Evolutionary conservation across 345 rosid genomes (phyloP).

Genomic region (Moricandia moricandioides): DNA sequence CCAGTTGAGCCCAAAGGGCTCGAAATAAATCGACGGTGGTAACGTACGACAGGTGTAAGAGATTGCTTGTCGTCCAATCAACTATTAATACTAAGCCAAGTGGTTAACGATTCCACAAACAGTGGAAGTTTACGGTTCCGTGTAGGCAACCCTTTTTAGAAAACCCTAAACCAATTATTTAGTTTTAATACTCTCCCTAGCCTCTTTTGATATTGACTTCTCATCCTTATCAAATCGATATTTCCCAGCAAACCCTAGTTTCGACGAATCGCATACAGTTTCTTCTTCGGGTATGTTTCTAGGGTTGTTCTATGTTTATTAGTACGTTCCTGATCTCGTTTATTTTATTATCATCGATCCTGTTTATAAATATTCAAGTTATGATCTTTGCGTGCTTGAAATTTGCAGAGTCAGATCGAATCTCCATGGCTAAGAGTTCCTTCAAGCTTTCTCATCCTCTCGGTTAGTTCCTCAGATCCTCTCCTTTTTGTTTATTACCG

Average conservation of each 20-base stretch:
- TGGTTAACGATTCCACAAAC: slow-evolving; percentile 22
- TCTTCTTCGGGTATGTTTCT: slow-evolving; percentile 32
- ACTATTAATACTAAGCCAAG: slow-evolving; percentile 12
- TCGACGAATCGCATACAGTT: slow-evolving; percentile 31
- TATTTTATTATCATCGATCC: not conserved
- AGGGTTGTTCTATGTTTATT: slow-evolving; percentile 19
- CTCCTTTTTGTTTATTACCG: not conserved
- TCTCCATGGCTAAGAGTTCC: slow-evolving; percentile 71
- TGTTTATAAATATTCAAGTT: not conserved
- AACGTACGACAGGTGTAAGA: slow-evolving; percentile 17
- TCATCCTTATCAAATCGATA: slow-evolving; percentile 5
- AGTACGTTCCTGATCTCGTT: not conserved
- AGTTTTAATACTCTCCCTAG: not conserved
- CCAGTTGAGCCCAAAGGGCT: not conserved
- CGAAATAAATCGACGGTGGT: not conserved
- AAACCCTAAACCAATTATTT: slow-evolving; percentile 22
- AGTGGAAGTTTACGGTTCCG: slow-evolving; percentile 23
- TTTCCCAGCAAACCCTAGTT: slow-evolving; percentile 15
- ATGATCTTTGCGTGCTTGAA: slow-evolving; percentile 34
- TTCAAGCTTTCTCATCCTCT: slow-evolving; percentile 85
- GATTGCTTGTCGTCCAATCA: slow-evolving; percentile 32
- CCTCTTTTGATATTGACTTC: not conserved
- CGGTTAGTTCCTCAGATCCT: slow-evolving; percentile 41
- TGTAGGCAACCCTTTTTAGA: slow-evolving; percentile 23
- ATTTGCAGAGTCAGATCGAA: slow-evolving; percentile 27